Percentiles rank a stretch among this genome's conserved stretches.
Conservation (phyloP, 1,284 basidiomycete species). For the Vanrija humicola region DNA sequence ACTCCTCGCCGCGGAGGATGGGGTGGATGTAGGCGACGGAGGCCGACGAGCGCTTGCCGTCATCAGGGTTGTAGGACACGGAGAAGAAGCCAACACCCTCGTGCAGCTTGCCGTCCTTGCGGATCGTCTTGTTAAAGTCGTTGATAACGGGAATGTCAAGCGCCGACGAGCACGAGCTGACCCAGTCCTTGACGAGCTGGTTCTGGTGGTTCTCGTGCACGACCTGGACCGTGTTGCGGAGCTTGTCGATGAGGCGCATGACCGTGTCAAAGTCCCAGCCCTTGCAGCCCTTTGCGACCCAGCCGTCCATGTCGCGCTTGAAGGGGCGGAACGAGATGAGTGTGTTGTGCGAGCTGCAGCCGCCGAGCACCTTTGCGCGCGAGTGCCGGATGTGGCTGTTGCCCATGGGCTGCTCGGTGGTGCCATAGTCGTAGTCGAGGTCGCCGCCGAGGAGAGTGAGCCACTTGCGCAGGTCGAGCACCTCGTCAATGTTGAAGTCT, state of each 20-base stretch:
- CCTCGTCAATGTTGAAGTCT: conserved; percentile 12
- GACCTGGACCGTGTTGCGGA: conserved; percentile 15
- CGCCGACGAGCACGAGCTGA: conserved; percentile 6
- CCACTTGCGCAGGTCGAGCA: conserved; percentile 19
- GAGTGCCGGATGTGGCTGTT: conserved; percentile 20
- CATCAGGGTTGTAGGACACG: conserved; percentile 20
- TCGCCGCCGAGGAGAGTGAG: conserved; percentile 16
- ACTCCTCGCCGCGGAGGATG: conserved; percentile 17
- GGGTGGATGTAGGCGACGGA: conserved; percentile 20
- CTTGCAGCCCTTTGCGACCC: conserved; percentile 4
- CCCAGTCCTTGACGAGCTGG: conserved; percentile 16
- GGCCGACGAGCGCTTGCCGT: conserved; percentile 10
- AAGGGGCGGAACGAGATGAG: conserved; percentile 22
- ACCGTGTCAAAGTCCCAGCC: conserved; percentile 17
- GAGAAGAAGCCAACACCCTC: conserved; percentile 19
- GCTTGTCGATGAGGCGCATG: conserved; percentile 18
- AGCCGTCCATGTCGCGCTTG: conserved; percentile 15
- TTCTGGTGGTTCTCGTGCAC: conserved; percentile 17
- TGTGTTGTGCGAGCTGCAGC: conserved; percentile 19
- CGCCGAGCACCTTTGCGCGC: conserved; percentile 18
- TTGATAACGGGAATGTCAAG: conserved; percentile 16
- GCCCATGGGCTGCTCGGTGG: conserved; percentile 16
- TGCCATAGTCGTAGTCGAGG: conserved; percentile 20
- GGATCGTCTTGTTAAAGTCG: conserved; percentile 17
- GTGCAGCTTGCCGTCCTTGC: conserved; percentile 7